A percentile compares a stretch with the other conserved stretches of the same genome.
phyloP scores from a whole-genome alignment of 805 yeast species.

The Starmerella floricola region DNA sequence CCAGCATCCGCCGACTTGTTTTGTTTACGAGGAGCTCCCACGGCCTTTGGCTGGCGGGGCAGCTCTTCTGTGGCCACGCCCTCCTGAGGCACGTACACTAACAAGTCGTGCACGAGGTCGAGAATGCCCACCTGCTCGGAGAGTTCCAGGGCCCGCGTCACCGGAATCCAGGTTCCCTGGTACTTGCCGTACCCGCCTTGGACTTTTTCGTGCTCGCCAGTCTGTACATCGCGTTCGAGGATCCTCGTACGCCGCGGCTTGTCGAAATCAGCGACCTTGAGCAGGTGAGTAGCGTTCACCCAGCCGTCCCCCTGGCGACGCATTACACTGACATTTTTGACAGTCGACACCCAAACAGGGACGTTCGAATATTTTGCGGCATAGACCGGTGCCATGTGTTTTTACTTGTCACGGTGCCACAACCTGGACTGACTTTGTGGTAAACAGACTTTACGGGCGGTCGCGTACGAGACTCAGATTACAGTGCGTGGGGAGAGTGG shows the following conservation, averaged over 20 bases:
- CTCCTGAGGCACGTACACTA: constrained; percentile 40
- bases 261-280: constrained; percentile 87
- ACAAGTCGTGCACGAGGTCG: constrained; percentile 50
- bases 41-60: constrained; percentile 49
- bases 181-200: constrained; percentile 97
- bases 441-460: not conserved
- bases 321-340: constrained; percentile 70
- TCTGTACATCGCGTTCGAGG: constrained; percentile 84
- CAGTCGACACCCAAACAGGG: constrained; percentile 40
- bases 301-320: constrained; percentile 82
- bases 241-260: constrained; percentile 89
- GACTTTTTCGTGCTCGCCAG: constrained; percentile 78
- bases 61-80: constrained; percentile 17
- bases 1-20: constrained; percentile 8
- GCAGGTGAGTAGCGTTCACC: constrained; percentile 94
- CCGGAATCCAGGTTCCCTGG: constrained; percentile 95
- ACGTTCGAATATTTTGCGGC: constrained; percentile 37
- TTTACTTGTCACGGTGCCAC: not conserved
- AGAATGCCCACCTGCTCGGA: constrained; percentile 55
- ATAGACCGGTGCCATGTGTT: constrained; percentile 26
- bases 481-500: too few relatives aligned
- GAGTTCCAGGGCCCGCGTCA: constrained; percentile 56
- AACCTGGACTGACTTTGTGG: not conserved
- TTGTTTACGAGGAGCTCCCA: constrained; percentile 30
- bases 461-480: too few relatives aligned